These are phyloP conservation scores for Nigrospora sphaerica DNA, from an alignment of 2,329 filamentous ascomycete genomes.

Conservation along the genomic window DNA sequence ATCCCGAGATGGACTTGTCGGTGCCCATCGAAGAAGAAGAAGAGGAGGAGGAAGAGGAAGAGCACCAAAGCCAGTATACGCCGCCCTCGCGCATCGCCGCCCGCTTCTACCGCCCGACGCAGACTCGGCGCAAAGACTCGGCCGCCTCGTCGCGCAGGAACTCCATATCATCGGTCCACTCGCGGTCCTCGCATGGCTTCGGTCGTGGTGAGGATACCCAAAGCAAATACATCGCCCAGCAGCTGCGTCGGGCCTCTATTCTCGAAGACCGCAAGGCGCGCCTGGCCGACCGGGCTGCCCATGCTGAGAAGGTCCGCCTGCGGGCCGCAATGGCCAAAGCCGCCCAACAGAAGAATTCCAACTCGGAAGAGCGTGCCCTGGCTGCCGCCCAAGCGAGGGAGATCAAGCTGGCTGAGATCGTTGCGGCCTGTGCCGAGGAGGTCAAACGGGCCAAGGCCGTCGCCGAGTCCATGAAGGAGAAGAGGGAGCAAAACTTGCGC, in stretches of 20 bases:
- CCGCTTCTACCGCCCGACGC: conserved; percentile 64
- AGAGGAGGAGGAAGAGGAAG: conserved; percentile 21
- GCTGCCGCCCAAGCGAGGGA: conserved; percentile 73
- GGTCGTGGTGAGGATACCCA: conserved; percentile 49
- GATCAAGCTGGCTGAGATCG: conserved; percentile 75
- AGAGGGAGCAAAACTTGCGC: conserved; percentile 65
- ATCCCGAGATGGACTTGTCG: conserved; percentile 22
- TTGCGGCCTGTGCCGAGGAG: conserved; percentile 74
- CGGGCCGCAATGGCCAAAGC: conserved; percentile 70
- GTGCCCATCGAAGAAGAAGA: conserved; percentile 24
- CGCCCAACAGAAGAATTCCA: conserved; percentile 53
- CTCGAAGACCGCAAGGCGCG: conserved; percentile 74
- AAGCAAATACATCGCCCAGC: conserved; percentile 72
- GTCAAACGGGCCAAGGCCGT: conserved; percentile 76
- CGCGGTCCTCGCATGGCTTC: conserved; percentile 58
- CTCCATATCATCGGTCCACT: conserved; percentile 70
- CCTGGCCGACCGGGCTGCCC: conserved; percentile 71
- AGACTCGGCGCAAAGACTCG: conserved; percentile 64
- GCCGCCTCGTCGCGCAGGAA: conserved; percentile 74
- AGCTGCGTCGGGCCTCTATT: conserved; percentile 72
- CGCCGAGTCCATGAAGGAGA: conserved; percentile 76
- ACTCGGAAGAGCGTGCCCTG: conserved; percentile 68
- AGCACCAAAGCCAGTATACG: conserved; percentile 37
- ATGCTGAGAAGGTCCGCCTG: conserved; percentile 76
- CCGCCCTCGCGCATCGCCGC: conserved; percentile 73